A percentile compares a stretch with the other conserved stretches of the same genome.
These are phyloP conservation scores for Apostasia ramifera DNA, from an alignment of 106 monocot genomes.

Conservation along the genomic window DNA sequence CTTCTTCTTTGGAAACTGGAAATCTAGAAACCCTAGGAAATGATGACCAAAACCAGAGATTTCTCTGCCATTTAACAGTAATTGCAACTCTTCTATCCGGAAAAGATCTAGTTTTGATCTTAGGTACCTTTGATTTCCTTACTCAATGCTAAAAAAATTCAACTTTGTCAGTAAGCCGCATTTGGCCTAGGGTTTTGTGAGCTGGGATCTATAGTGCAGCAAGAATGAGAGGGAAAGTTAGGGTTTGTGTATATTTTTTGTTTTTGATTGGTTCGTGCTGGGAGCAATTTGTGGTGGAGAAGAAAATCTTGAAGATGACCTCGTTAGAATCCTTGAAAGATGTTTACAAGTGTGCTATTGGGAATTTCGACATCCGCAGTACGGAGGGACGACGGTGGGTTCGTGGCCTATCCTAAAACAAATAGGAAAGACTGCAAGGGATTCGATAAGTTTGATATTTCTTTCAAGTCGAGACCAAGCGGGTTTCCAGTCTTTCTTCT, in stretches of 20 bases:
- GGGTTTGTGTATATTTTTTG: conserved; percentile 27
- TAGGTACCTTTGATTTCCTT: too few species aligned
- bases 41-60: too few species aligned
- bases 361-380: conserved; percentile 71
- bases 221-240: conserved; percentile 27
- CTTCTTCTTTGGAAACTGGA: too few species aligned
- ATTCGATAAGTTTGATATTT: conserved; percentile 45
- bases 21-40: too few species aligned
- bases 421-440: conserved; percentile 48
- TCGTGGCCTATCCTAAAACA: conserved; percentile 51
- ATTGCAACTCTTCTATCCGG: too few species aligned
- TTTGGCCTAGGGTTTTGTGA: background rate
- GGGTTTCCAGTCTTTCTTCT: conserved; percentile 60
- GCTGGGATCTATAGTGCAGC: background rate
- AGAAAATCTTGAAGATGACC: conserved; percentile 71
- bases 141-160: too few species aligned
- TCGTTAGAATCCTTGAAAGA: conserved; percentile 45
- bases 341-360: conserved; percentile 62
- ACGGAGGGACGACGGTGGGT: conserved; percentile 66
- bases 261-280: conserved; percentile 31
- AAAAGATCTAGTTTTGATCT: too few species aligned
- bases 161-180: too few species aligned
- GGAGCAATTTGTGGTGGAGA: conserved; percentile 69
- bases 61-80: too few species aligned
- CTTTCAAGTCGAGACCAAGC: conserved; percentile 51